Conservation (phyloP, 345 rosid genomes). For the Hypericum perforatum region DNA sequence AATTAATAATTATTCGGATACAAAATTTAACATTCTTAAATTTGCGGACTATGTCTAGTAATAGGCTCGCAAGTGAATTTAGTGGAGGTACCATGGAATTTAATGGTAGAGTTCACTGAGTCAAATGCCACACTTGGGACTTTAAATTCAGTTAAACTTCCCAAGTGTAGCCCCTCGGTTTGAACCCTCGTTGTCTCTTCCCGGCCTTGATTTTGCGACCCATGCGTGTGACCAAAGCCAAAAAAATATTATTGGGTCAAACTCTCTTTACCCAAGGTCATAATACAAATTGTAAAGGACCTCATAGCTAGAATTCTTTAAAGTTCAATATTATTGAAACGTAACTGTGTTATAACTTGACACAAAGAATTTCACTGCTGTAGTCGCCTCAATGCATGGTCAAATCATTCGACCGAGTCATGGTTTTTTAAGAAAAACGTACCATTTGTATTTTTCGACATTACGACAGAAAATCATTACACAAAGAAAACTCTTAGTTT, state of each 20-base stretch:
- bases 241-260: constrained; percentile 17
- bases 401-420: too few relatives aligned
- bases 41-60: constrained; percentile 19
- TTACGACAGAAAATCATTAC: too few relatives aligned
- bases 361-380: too few relatives aligned
- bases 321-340: too few relatives aligned
- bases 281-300: constrained; percentile 36
- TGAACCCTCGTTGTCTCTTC: constrained; percentile 37
- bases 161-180: constrained; percentile 38
- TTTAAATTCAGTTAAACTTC: constrained; percentile 50
- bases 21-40: constrained; percentile 6
- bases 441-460: too few relatives aligned
- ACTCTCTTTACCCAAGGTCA: constrained; percentile 36
- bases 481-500: too few relatives aligned
- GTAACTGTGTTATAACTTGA: too few relatives aligned
- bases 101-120: constrained; percentile 28
- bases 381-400: too few relatives aligned
- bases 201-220: constrained; percentile 30
- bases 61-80: constrained; percentile 16
- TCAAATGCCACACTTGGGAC: constrained; percentile 54
- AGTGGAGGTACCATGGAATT: constrained; percentile 14
- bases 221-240: constrained; percentile 24
- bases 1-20: not conserved
- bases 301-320: too few relatives aligned
- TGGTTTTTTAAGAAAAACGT: too few relatives aligned